These are phyloP conservation scores for Aspergillus conjunctus DNA, from an alignment of 495 filamentous ascomycete species.

Conservation along the genomic window DNA sequence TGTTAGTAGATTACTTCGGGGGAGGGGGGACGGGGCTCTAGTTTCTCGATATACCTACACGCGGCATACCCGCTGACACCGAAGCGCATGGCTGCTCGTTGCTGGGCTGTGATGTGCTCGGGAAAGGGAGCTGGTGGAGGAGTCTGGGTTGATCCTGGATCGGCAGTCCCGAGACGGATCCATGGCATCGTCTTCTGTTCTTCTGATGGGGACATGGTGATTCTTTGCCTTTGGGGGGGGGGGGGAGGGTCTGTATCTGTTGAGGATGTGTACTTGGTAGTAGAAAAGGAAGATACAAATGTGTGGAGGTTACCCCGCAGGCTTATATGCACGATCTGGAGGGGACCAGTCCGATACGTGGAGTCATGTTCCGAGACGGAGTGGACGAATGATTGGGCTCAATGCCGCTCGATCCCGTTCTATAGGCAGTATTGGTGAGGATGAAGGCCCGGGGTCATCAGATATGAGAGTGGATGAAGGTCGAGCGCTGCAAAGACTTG, in stretches of 20 bases:
- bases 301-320: background rate
- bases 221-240: background rate
- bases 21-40: background rate
- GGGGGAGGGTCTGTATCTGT: background rate
- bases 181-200: slow-evolving; percentile 24
- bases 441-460: too few species aligned
- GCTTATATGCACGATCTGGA: background rate
- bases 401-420: background rate
- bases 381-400: background rate
- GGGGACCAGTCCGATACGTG: background rate
- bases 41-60: slow-evolving; percentile 15
- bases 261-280: background rate
- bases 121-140: slow-evolving; percentile 49
- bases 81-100: slow-evolving; percentile 57
- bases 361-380: background rate
- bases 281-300: background rate
- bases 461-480: too few species aligned
- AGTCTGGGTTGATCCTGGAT: slow-evolving; percentile 43
- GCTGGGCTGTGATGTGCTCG: slow-evolving; percentile 41
- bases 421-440: background rate
- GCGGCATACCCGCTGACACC: slow-evolving; percentile 63
- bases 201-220: background rate
- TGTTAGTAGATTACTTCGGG: too few species aligned
- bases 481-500: too few species aligned
- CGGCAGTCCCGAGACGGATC: slow-evolving; percentile 27